Evolutionary conservation across 176 grass and related monocot genomes (phyloP).

Genomic region (Carex parvula): DNA sequence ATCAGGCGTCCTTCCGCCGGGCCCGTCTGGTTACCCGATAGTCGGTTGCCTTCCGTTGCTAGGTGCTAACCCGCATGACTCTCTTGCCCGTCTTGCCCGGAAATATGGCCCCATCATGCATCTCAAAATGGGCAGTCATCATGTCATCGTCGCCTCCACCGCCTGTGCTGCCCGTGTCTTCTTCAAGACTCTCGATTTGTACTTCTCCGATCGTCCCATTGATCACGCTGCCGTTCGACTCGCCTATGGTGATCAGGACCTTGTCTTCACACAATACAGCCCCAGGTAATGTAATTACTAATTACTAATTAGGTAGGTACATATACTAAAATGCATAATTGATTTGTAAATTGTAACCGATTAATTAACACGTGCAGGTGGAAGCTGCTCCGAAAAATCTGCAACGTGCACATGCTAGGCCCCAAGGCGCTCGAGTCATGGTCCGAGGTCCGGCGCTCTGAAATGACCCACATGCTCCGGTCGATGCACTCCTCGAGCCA

Average conservation of each 20-base stretch:
- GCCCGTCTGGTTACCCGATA: slow-evolving; percentile 24
- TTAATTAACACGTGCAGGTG: slow-evolving; percentile 8
- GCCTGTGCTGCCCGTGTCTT: slow-evolving; percentile 3
- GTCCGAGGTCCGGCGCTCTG: background rate
- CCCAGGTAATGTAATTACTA: background rate
- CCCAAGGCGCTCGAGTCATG: background rate
- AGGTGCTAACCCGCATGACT: slow-evolving; percentile 4
- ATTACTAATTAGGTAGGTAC: no score
- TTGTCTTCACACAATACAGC: slow-evolving; percentile 17
- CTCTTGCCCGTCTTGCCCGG: background rate
- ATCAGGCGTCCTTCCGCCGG: background rate
- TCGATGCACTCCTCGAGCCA: slow-evolving; percentile 8
- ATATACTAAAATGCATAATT: no score
- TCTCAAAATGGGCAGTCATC: slow-evolving; percentile 21
- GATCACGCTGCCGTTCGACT: background rate
- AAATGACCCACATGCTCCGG: slow-evolving; percentile 16
- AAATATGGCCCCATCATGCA: slow-evolving; percentile 29
- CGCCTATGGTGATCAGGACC: slow-evolving; percentile 17
- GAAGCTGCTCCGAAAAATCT: slow-evolving; percentile 29
- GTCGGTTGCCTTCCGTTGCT: slow-evolving; percentile 25
- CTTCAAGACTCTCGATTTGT: slow-evolving; percentile 27
- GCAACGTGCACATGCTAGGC: slow-evolving; percentile 20
- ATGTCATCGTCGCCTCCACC: slow-evolving; percentile 27
- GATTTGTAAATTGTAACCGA: background rate
- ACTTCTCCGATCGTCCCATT: slow-evolving; percentile 17